Base-by-base conservation (phyloP, 176 grass and related monocot genomes). In the Lolium perenne region DNA sequence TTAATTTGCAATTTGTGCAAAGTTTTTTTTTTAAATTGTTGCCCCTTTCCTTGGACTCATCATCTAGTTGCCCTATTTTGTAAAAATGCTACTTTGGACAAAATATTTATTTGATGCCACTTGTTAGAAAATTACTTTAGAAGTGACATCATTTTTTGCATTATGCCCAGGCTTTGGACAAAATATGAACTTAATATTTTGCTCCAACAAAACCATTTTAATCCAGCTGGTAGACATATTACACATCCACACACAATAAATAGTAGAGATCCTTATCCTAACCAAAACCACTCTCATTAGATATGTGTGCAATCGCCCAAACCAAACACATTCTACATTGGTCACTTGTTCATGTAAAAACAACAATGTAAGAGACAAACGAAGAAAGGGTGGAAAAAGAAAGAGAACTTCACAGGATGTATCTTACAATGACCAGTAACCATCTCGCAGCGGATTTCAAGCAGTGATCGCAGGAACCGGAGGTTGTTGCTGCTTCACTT, bases 231-330 rank as follows among this genome's bases (percentile, higher is more conserved):
- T 32, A 77, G 79, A 65, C 84, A 88, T 88, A 77, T 92, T 90
- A 90, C 90, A 92, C 46, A 74, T 0, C 46, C 22, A 77, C 35
- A 91, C 82, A 80, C 74, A 85, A 80, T 47, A 76, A 68, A 92
- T 74, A 75, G 25, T 7, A 87, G 78, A 63, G 47, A 85, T 82
- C 49, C 88, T 93, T 85, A 5, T 78, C 62, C 70, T 86, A 83
- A 71, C n/a, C 83, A 90, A 86, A 86, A 89, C 45, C 83, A 88
- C 62, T 74, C 57, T 86, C 81, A 83, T 86, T 76, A 90, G 81
- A 87, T 66, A 59, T 58, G 61, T 83, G 56, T 35, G 58, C 66
- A 89, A 85, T 23, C 65, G 49, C 80, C 41, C 75, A 80, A 86
- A 83, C 85, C 80, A 91, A 84, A 49, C 65, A 84, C 43, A 91